A percentile compares a stretch with the other conserved stretches of the same genome.
These are phyloP conservation scores for Clathrus columnatus DNA, from an alignment of 768 basidiomycete species.

Conservation along the genomic window DNA sequence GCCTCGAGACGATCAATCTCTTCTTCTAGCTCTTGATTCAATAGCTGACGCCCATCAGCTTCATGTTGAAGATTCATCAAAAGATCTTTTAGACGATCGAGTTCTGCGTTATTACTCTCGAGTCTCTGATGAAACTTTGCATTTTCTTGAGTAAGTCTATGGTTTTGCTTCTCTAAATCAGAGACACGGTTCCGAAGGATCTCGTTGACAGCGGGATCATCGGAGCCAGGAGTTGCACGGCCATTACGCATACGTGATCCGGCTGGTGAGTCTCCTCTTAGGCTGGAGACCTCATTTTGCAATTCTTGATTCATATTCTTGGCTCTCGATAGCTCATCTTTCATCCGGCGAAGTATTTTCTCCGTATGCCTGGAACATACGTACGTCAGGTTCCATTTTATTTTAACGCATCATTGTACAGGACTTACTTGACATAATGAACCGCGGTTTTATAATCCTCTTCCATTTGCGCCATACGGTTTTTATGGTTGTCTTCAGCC, in stretches of 20 bases:
- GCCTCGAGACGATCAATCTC: conserved; percentile 71
- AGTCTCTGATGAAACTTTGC: conserved; percentile 67
- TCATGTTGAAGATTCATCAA: conserved; percentile 67
- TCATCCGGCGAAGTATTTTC: conserved; percentile 95
- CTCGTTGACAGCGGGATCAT: conserved; percentile 47
- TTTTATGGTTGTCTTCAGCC: conserved; percentile 68
- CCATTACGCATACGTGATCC: conserved; percentile 54
- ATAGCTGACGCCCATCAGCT: conserved; percentile 65
- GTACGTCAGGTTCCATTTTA: conserved; percentile 11
- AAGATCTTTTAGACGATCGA: conserved; percentile 60
- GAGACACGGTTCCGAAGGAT: conserved; percentile 59
- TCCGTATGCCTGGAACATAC: conserved; percentile 69
- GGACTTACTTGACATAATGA: conserved; percentile 87
- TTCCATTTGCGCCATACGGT: conserved; percentile 81
- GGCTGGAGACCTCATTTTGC: conserved; percentile 72
- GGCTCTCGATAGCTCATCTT: conserved; percentile 89
- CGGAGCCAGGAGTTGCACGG: conserved; percentile 67
- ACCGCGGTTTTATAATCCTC: conserved; percentile 95
- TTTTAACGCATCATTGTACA: conserved; percentile 16
- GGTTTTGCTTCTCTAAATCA: conserved; percentile 70
- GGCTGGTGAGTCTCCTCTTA: conserved; percentile 51
- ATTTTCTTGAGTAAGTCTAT: conserved; percentile 65
- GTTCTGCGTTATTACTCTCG: conserved; percentile 65
- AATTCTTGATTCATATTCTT: conserved; percentile 72
- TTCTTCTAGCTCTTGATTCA: conserved; percentile 71